A percentile compares a stretch with the other conserved stretches of the same genome.
These are phyloP conservation scores for Trichoderma atrobrunneum DNA, from an alignment of 2,329 filamentous ascomycete genomes.

Conservation along the genomic window DNA sequence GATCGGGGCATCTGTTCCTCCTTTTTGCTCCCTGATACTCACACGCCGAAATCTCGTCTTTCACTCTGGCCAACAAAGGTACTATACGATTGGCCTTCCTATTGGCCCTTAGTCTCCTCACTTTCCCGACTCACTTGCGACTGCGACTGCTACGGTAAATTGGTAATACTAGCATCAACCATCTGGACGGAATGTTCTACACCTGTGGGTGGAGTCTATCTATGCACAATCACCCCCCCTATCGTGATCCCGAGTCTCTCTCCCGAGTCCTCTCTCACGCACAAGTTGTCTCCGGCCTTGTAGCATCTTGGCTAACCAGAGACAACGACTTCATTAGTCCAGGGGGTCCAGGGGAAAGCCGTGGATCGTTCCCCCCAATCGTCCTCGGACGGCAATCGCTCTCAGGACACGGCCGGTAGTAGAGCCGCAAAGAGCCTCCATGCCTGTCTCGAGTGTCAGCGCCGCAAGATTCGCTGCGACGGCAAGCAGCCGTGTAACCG, in stretches of 20 bases:
- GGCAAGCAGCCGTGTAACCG: slow-evolving; percentile 79
- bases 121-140: not conserved
- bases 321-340: not conserved
- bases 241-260: not conserved
- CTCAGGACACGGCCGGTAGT: slow-evolving; percentile 36
- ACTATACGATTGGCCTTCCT: not conserved
- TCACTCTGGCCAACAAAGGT: not conserved
- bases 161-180: not conserved
- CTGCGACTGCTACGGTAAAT: not conserved
- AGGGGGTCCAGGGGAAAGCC: slow-evolving; percentile 4
- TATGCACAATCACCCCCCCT: not conserved
- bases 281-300: not conserved
- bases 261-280: no score
- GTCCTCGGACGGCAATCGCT: slow-evolving; percentile 32
- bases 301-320: not conserved
- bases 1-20: not conserved
- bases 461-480: slow-evolving; percentile 81
- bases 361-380: slow-evolving; percentile 8
- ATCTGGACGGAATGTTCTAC: slow-evolving; percentile 9
- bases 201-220: slow-evolving; percentile 6
- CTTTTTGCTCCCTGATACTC: not conserved
- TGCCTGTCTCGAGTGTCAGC: slow-evolving; percentile 73
- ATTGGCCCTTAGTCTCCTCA: not conserved
- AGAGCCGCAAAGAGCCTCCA: slow-evolving; percentile 57
- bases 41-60: not conserved